These are phyloP conservation scores for Epichloe glyceriae DNA, from an alignment of 2,329 filamentous ascomycete species.

Conservation along the genomic window DNA sequence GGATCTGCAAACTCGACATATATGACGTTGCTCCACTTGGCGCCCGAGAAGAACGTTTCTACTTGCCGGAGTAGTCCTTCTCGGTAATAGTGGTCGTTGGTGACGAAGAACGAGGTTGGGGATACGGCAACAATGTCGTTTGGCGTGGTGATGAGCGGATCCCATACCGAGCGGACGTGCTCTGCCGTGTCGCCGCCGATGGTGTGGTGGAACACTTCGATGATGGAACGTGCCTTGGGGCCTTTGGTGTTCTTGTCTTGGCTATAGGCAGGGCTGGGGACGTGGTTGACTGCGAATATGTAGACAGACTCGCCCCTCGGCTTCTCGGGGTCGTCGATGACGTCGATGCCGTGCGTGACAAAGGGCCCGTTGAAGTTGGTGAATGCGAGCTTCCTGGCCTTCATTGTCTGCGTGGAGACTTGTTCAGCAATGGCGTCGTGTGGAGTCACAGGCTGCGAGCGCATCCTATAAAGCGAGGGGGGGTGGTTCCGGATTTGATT, in stretches of 20 bases:
- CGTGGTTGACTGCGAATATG: constrained; percentile 48
- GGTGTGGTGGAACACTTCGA: constrained; percentile 45
- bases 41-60: constrained; percentile 29
- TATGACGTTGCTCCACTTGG: constrained; percentile 37
- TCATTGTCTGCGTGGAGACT: constrained; percentile 9
- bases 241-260: constrained; percentile 11
- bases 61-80: constrained; percentile 32
- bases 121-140: constrained; percentile 42
- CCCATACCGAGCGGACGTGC: constrained; percentile 39
- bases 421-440: neutral
- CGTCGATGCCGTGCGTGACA: constrained; percentile 46
- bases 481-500: too few species aligned
- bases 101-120: constrained; percentile 39
- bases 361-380: constrained; percentile 40
- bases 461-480: neutral
- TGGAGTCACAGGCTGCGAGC: neutral
- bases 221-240: constrained; percentile 33
- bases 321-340: constrained; percentile 34
- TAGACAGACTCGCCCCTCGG: constrained; percentile 32
- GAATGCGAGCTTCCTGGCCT: constrained; percentile 31
- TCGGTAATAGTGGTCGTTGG: constrained; percentile 45
- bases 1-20: constrained; percentile 26
- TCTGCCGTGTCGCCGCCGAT: constrained; percentile 26
- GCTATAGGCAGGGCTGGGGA: constrained; percentile 32
- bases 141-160: constrained; percentile 41